These are phyloP conservation scores for Urtica urens DNA, from an alignment of 306 rosid genomes.

Conservation along the genomic window DNA sequence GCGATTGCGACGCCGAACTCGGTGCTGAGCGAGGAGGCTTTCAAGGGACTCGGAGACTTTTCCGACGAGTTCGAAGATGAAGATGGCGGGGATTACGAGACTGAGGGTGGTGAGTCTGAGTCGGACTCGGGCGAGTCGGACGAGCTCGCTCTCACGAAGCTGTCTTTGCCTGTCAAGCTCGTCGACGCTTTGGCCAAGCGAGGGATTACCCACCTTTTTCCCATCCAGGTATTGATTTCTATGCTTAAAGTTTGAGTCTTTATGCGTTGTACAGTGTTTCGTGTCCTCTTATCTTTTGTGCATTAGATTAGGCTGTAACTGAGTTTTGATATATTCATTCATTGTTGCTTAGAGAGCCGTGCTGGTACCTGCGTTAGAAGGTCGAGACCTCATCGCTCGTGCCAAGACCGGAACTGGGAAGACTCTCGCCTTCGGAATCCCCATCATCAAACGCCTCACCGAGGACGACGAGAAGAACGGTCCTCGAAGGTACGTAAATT, in stretches of 20 bases:
- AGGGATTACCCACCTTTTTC: constrained; percentile 76
- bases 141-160: constrained; percentile 71
- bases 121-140: constrained; percentile 17
- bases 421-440: constrained; percentile 90
- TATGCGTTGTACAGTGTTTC: neutral
- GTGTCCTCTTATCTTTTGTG: neutral
- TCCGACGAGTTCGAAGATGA: constrained; percentile 16
- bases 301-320: too few species aligned
- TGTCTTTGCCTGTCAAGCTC: constrained; percentile 59
- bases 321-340: too few species aligned
- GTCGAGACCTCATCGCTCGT: constrained; percentile 91
- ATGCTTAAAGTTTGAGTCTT: too few species aligned
- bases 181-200: constrained; percentile 51
- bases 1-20: constrained; percentile 91
- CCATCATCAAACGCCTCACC: constrained; percentile 55
- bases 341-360: constrained; percentile 73
- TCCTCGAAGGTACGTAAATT: constrained; percentile 37
- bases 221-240: constrained; percentile 52
- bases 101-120: constrained; percentile 19
- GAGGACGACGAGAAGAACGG: constrained; percentile 41
- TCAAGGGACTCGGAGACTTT: constrained; percentile 37
- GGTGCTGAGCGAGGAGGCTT: constrained; percentile 86
- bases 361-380: constrained; percentile 74
- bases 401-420: constrained; percentile 98
- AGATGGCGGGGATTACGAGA: constrained; percentile 25